These are phyloP conservation scores for Quercus lobata DNA, from an alignment of 331 rosid genomes.

Conservation along the genomic window DNA sequence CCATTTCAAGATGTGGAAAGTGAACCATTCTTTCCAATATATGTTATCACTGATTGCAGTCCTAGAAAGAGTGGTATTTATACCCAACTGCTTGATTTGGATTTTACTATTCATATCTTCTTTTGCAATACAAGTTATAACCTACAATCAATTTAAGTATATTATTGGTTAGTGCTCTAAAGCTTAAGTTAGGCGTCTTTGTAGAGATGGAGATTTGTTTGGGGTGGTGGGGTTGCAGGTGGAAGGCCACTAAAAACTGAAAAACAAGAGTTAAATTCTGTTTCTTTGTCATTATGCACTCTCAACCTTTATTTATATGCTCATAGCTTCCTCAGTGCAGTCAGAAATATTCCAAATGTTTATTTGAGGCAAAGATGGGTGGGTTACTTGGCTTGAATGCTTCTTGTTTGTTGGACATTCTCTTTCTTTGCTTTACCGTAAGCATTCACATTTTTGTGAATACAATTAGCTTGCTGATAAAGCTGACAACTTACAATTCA, in stretches of 20 bases:
- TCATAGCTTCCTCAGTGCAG: neutral
- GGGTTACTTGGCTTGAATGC: neutral
- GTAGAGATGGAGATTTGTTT: neutral
- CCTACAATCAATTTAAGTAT: neutral
- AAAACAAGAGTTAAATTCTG: neutral
- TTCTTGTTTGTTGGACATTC: neutral
- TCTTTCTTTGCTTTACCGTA: neutral
- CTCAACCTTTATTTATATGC: neutral
- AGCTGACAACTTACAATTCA: neutral
- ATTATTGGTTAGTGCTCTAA: neutral
- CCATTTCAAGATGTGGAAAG: no score
- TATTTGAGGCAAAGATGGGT: neutral
- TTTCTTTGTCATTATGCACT: neutral
- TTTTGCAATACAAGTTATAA: neutral
- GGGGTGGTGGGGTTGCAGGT: neutral
- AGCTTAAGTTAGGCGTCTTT: neutral
- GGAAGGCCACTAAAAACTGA: neutral
- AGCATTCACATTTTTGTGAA: neutral
- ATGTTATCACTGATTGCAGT: neutral
- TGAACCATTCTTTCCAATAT: no score
- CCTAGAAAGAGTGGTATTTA: neutral
- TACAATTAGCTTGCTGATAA: neutral
- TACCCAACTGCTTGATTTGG: neutral
- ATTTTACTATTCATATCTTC: neutral
- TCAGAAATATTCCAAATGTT: neutral